phyloP scores from a whole-genome alignment of 768 basidiomycete genomes.

The Naganishia kalamii region DNA sequence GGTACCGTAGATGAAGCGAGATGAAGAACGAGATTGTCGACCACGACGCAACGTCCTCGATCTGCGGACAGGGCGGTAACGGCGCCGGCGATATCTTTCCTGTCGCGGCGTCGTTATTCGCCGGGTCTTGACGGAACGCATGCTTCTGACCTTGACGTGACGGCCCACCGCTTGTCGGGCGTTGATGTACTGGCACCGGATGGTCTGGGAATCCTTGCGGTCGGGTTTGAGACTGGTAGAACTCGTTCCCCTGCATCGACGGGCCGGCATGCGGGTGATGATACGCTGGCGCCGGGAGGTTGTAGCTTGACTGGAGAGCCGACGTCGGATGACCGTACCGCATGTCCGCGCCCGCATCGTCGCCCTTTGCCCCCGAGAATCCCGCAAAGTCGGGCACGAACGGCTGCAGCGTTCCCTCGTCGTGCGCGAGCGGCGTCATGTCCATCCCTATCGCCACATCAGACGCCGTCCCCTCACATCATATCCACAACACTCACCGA shows the following conservation, averaged over 20 bases:
- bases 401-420: neutral
- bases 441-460: neutral
- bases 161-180: too few species aligned
- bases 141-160: too few species aligned
- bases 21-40: slow-evolving; percentile 32
- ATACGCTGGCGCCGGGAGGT: too few species aligned
- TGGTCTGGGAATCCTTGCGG: too few species aligned
- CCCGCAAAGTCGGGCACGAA: neutral
- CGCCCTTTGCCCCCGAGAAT: neutral
- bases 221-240: too few species aligned
- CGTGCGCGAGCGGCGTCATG: neutral
- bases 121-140: too few species aligned
- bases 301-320: neutral
- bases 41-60: slow-evolving; percentile 23
- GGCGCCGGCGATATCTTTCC: neutral
- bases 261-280: too few species aligned
- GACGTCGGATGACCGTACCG: neutral
- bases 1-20: slow-evolving; percentile 32
- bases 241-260: too few species aligned
- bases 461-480: neutral
- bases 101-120: too few species aligned
- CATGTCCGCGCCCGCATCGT: neutral
- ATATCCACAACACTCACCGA: too few species aligned
- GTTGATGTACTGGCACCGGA: too few species aligned
- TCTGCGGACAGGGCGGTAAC: slow-evolving; percentile 10